A percentile compares a stretch with the other conserved stretches of the same genome.
phyloP scores from a whole-genome alignment of 1,284 basidiomycete species.

The Fomitiporia mediterranea region DNA sequence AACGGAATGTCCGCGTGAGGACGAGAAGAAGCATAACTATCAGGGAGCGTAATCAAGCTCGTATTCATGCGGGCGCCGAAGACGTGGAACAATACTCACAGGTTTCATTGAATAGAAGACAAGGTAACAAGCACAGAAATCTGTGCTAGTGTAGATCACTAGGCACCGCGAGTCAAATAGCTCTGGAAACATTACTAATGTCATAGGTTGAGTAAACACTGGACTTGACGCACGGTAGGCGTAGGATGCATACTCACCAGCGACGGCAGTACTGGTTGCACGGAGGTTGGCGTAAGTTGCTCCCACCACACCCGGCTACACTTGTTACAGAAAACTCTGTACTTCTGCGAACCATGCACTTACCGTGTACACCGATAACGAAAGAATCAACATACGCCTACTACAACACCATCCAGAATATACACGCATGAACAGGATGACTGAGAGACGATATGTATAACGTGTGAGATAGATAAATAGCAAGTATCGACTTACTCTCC shows the following conservation, averaged over 20 bases:
- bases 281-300: conserved; percentile 2
- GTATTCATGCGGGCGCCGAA: background rate
- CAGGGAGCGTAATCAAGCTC: too few species aligned
- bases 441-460: background rate
- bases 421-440: conserved; percentile 17
- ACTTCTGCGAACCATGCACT: background rate
- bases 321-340: too few species aligned
- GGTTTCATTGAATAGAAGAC: conserved; percentile 14
- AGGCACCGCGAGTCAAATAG: conserved; percentile 7
- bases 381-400: conserved; percentile 5
- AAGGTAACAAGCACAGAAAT: conserved; percentile 10
- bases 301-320: conserved; percentile 8
- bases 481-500: conserved; percentile 4
- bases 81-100: background rate
- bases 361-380: conserved; percentile 5
- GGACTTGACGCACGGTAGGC: background rate
- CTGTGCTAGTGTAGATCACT: conserved; percentile 1
- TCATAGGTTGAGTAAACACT: background rate
- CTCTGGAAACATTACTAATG: background rate
- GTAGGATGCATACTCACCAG: too few species aligned
- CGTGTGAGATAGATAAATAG: background rate
- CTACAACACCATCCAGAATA: conserved; percentile 13
- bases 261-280: conserved; percentile 4
- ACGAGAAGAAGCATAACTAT: conserved; percentile 11
- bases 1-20: conserved; percentile 1